Evolutionary conservation across 2,329 filamentous ascomycete genomes (phyloP), one percentile per base, ranked within the genome.

Genomic region (Endoconidiophora polonica): DNA sequence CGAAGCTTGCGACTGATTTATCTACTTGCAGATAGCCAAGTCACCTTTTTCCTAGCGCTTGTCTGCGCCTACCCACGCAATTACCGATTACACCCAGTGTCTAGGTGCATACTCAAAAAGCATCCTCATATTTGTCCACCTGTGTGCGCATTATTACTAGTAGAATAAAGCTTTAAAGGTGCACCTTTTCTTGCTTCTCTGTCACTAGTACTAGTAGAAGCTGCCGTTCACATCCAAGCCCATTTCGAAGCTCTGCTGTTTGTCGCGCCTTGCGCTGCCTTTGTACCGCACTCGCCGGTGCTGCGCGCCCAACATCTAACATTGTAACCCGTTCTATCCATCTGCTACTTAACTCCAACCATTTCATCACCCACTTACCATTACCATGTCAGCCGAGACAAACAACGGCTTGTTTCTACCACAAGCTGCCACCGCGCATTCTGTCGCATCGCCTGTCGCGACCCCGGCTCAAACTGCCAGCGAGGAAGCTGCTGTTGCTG

Each of bases 351-450:
- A 9, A n/a, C 4, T 38, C 10, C 18, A 14, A 12, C 12, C 18
- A 10, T 20, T 43, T 6, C 23, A 20, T 43, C 48, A 48, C 47
- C 55, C 56, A 53, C 51, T 53, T 54, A 50, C 47, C 56, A 55
- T 58, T 53, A 54, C 58, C 66, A 77, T 77, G 73, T 70, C 71
- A 62, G 71, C 72, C 56, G 70, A 72, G 60, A 33, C 41, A 6
- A 52, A 48, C 41, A 52, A 44, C 38, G 40, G 47, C 18, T 44
- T 53, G 29, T 29, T 50, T 16, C 48, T 53, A 14, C 46, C 50
- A 5, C 67, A 69, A 59, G 69, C 66, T 60, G 64, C 67, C 58
- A 66, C 73, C 62, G 68, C 70, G 63, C 70, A 70, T 57, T 70
- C 73, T 63, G 63, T 67, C 61, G 65, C 70, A 60, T 65, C 66